Base-by-base conservation (phyloP, 108 stramenopile species). In the Parmales sp. region DNA sequence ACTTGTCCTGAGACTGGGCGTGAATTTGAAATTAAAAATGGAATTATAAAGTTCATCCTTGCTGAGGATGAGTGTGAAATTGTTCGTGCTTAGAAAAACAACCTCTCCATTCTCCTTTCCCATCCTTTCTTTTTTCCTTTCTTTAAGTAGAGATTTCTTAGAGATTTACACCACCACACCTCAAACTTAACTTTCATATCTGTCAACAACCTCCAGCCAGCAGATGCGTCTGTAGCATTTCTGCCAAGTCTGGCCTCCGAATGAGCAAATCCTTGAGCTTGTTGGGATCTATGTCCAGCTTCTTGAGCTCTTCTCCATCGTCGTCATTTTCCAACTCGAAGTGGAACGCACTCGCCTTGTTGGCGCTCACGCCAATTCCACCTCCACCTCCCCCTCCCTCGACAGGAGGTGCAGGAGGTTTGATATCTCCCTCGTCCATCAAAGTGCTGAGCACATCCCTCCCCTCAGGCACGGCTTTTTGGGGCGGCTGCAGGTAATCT, bases 401-500 rank as follows among this genome's bases (percentile, higher is more conserved):
- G 11, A 8, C 11, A 20, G 28, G 25, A 7, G 54, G 54, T 16
- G 29, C 11, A 3, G 54, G 54, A 5, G 54, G 54, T 34, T 60
- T 60, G 54, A 60, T 16, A 16, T 60, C 20, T 34, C 36, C 54
- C 20, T 34, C 54, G 28, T 11, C 31, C 31, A 60, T 34, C 16
- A 60, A 34, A 6, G 29, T 60, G 29, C 29, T 60, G 28, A 60
- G 28, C 25, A 60, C 54, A 16, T 11, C 20, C n/a, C 54, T 11
- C 31, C 54, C 54, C 54, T 71, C 64, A 13, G 63, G 8, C 18
- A 22, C 25, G 18, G 41, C 39, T 6, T 63, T 65, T 19, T 63
- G 8, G 38, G 37, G 31, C n/a, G 74, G 74, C 19, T 13, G 37
- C 20, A 75, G 65, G 23, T 75, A 75, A 48, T 75, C 69, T 9